Evolutionary conservation across 306 rosid genomes (phyloP), one percentile per base, ranked within the genome.

Genomic region (Datisca glomerata): DNA sequence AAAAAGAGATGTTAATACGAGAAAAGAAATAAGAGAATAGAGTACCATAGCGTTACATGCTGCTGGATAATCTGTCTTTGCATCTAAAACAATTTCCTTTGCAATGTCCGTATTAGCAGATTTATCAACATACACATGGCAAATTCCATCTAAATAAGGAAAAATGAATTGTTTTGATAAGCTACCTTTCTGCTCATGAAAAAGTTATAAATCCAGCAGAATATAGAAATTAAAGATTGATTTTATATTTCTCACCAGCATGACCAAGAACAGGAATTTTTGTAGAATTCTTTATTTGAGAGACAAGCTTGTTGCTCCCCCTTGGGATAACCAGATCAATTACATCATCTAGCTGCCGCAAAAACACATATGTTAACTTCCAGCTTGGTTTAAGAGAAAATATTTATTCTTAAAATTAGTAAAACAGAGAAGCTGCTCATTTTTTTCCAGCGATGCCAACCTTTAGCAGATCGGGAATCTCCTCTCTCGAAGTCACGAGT

Each of bases 11-110:
- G 17, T 45, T 15, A 34, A 47, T 7, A 9, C 38, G 32, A 39
- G n/a, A 14, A 34, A 42, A 38, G 28, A 21, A 14, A 37, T 25
- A 28, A n/a, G n/a, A n/a, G n/a, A 15, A 32, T 28, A 41, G 40
- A 45, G 65, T 91, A 91, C 98, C 98, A 91, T 78, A 50, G 98
- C 98, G 73, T 91, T 91, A 59, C 98, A 91, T 54, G 86, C 92
- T 49, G 98, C 81, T 51, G 98, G 98, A 67, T 91, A 91, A 71
- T 91, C 98, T 51, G 73, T 3, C 73, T 91, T 91, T 40, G 94
- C 96, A 74, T 91, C 98, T 47, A 78, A 46, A 42, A 75, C 85
- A 57, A 91, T 80, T 62, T 24, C 68, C 70, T 60, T 70, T 33
- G 94, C 92, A 84, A 80, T 71, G 55, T 78, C 85, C 78, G 73